Evolutionary conservation across 352 stramenopile species (phyloP).

Genomic region (Aphanomyces invadans): DNA sequence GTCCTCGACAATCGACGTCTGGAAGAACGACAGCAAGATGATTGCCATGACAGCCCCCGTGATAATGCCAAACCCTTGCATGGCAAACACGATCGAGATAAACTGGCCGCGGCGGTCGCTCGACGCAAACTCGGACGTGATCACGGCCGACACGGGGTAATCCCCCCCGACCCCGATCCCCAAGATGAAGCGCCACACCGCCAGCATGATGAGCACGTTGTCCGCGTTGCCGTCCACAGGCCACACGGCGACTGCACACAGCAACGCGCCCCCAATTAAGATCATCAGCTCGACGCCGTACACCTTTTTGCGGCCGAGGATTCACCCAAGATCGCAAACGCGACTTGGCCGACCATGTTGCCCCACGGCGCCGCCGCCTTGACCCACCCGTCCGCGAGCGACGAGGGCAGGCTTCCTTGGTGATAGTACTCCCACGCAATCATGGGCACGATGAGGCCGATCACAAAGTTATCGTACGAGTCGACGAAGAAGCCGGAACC

Average conservation of each 20-base stretch:
- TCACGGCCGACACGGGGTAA: conserved; percentile 45
- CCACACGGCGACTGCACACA: conserved; percentile 34
- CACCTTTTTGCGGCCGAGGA: conserved; percentile 41
- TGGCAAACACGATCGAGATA: conserved; percentile 46
- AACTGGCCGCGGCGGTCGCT: conserved; percentile 39
- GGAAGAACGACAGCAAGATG: conserved; percentile 29
- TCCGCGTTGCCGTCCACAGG: conserved; percentile 36
- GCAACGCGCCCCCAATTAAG: conserved; percentile 34
- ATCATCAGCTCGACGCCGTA: conserved; percentile 45
- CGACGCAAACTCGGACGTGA: conserved; percentile 43
- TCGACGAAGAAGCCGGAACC: conserved; percentile 48
- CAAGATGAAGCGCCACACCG: conserved; percentile 49
- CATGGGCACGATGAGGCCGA: conserved; percentile 38
- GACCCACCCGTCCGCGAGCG: conserved; percentile 35
- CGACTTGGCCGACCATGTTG: conserved; percentile 41
- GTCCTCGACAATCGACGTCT: conserved; percentile 34
- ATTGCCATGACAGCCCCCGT: conserved; percentile 32
- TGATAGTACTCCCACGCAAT: conserved; percentile 47
- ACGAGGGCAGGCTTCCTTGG: conserved; percentile 31
- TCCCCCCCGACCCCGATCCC: conserved; percentile 47
- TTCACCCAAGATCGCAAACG: conserved; percentile 42
- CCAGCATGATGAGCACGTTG: conserved; percentile 40
- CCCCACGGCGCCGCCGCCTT: conserved; percentile 37
- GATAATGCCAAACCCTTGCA: conserved; percentile 46
- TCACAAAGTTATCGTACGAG: conserved; percentile 54